phyloP scores from a whole-genome alignment of 129 eudicot genomes.

The Flaveria sonorensis region DNA sequence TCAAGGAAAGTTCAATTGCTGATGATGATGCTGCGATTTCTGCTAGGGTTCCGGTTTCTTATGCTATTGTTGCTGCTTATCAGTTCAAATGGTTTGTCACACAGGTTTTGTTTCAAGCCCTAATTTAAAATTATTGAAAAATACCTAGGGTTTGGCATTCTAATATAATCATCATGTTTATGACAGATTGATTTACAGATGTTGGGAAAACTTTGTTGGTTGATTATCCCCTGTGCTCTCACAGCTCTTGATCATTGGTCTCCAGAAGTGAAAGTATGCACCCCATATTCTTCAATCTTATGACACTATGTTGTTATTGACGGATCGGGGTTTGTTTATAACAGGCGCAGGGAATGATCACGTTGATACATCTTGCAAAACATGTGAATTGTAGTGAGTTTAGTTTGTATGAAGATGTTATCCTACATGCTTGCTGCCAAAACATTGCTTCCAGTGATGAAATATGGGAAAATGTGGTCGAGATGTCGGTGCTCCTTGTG shows the following conservation, averaged over 20 bases:
- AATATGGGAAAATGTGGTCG: conserved; percentile 82
- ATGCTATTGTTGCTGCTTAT: conserved; percentile 79
- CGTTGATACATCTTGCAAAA: conserved; percentile 76
- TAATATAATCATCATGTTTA: conserved; percentile 13
- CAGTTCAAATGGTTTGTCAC: conserved; percentile 83
- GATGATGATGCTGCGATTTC: conserved; percentile 56
- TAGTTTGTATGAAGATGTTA: conserved; percentile 74
- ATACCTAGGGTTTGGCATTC: background rate
- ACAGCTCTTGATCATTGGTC: conserved; percentile 99
- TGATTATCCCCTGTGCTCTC: conserved; percentile 81
- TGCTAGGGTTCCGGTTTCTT: conserved; percentile 73
- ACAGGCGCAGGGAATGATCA: conserved; percentile 86
- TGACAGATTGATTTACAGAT: conserved; percentile 63
- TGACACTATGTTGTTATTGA: background rate
- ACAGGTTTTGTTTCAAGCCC: conserved; percentile 50
- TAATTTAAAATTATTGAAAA: background rate
- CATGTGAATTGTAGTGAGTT: conserved; percentile 59
- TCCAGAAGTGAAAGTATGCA: conserved; percentile 73
- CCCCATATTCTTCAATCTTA: background rate
- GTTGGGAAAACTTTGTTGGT: conserved; percentile 69
- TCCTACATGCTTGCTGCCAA: conserved; percentile 85
- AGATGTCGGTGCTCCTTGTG: conserved; percentile 86
- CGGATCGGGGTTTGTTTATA: conserved; percentile 14
- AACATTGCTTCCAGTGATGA: conserved; percentile 85
- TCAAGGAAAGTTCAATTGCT: conserved; percentile 75